Base-by-base conservation (phyloP, 2,329 filamentous ascomycete genomes). In the Rutstroemia sp. region DNA sequence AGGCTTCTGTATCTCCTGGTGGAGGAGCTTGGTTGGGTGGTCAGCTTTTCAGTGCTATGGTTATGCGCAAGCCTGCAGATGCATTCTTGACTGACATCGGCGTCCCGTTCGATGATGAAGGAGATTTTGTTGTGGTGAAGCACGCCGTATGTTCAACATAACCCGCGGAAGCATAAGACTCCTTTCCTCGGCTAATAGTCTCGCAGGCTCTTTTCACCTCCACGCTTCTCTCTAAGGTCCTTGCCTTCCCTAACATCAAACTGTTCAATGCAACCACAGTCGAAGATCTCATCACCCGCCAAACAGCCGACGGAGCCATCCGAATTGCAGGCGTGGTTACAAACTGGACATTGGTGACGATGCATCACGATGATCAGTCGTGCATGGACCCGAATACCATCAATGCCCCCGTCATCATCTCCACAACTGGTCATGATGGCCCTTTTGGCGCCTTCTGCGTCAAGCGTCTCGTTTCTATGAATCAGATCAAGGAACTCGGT, bases 341-440 rank as follows among this genome's bases (percentile, higher is more conserved):
- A 67, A 96, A 96, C 80, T 96, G 91, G 91, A 96, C 91, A 1
- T 80, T 96, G 25, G 91, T 96, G 49, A 83, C 86, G 45, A 88
- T 92, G 79, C 87, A 92, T 72, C 88, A 92, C 72, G 87, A 91
- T 70, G 88, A 92, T 71, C 90, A 95, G 76, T 88, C 83, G 60
- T 96, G 91, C 86, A 95, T 96, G 91, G 92, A 96, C 72, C 91
- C 91, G 64, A 95, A 94, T 82, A 96, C 91, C 67, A 95, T 96
- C 81, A 96, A 95, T 70, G 90, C 90, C 0, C 90, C 91, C 1
- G 73, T 96, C 58, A 78, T 96, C 69, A 88, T 96, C 75, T 90
- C 86, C 57, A 96, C 91, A 23, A 96, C 91, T 0, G 92, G 91
- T 51, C 91, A 96, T 67, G 91, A 96, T 63, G 92, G 82, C 0